Conservation (phyloP, 176 grass and related monocot genomes). For the Leersia perrieri region DNA sequence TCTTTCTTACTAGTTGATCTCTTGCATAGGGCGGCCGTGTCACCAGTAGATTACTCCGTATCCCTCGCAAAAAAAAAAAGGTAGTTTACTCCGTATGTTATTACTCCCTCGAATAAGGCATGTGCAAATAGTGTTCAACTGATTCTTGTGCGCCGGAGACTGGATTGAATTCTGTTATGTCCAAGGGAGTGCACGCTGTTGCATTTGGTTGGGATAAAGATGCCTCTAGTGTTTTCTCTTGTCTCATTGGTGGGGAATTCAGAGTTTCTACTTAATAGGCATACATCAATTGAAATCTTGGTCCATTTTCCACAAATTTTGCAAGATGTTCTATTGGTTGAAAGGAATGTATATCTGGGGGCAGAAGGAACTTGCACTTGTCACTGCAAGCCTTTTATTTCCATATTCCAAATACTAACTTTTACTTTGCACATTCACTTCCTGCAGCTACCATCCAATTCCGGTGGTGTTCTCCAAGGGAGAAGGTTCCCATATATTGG, state of each 20-base stretch:
- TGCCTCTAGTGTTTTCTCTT: not conserved
- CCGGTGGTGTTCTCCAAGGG: slow-evolving; percentile 91
- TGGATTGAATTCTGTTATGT: not conserved
- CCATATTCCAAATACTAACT: not conserved
- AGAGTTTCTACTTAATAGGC: not conserved
- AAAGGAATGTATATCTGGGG: not conserved
- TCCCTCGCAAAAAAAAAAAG: no score
- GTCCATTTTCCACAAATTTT: not conserved
- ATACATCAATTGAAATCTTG: not conserved
- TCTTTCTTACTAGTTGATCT: not conserved
- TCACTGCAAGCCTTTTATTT: not conserved
- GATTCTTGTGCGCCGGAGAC: not conserved
- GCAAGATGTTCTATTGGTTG: not conserved
- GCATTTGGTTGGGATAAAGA: not conserved
- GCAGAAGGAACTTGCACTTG: not conserved
- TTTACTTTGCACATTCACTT: not conserved
- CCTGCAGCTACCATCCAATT: slow-evolving; percentile 87
- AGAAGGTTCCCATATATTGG: slow-evolving; percentile 70
- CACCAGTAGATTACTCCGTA: not conserved
- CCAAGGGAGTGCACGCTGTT: not conserved
- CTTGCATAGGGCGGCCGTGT: not conserved
- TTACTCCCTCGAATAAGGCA: not conserved
- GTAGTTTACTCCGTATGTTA: no score
- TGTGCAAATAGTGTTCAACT: not conserved
- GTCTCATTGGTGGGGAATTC: not conserved